phyloP scores from a whole-genome alignment of 176 grass and related monocot species.

The Microstegium vimineum region DNA sequence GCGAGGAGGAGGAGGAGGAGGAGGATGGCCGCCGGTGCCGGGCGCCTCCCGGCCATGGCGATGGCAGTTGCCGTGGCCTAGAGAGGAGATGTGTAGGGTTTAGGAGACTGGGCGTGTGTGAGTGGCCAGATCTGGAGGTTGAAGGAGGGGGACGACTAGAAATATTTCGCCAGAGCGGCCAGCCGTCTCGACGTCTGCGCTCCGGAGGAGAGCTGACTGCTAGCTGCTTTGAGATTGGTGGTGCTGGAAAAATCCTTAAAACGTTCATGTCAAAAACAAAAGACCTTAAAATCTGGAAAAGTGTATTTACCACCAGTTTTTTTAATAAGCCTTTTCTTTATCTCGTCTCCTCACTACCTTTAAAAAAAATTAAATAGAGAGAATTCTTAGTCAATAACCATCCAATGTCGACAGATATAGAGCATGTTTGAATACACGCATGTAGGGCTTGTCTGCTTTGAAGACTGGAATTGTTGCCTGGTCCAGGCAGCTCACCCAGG shows the following conservation, averaged over 20 bases:
- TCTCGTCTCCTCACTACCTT: no score
- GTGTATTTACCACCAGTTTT: no score
- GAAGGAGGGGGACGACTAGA: conserved; percentile 37
- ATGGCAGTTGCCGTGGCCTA: conserved; percentile 17
- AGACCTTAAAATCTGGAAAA: no score
- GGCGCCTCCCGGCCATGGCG: conserved; percentile 33
- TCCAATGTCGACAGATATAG: no score
- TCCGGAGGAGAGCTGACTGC: background rate
- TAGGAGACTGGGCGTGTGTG: conserved; percentile 44
- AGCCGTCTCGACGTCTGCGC: conserved; percentile 26
- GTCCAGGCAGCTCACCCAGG: no score
- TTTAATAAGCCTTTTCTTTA: no score
- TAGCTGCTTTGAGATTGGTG: conserved; percentile 34
- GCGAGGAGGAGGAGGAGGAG: conserved; percentile 17
- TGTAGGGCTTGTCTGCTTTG: no score
- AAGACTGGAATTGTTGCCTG: no score
- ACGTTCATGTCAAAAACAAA: no score
- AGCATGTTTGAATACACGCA: no score
- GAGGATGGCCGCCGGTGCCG: conserved; percentile 1
- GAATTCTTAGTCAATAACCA: no score
- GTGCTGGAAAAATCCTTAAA: background rate
- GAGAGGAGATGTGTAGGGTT: conserved; percentile 34
- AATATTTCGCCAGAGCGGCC: conserved; percentile 28
- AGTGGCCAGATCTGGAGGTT: conserved; percentile 47
- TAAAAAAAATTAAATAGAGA: no score